Percentiles rank a stretch among this genome's conserved stretches.
phyloP scores from a whole-genome alignment of 495 filamentous ascomycete species.

The Trichoderma asperelloides region DNA sequence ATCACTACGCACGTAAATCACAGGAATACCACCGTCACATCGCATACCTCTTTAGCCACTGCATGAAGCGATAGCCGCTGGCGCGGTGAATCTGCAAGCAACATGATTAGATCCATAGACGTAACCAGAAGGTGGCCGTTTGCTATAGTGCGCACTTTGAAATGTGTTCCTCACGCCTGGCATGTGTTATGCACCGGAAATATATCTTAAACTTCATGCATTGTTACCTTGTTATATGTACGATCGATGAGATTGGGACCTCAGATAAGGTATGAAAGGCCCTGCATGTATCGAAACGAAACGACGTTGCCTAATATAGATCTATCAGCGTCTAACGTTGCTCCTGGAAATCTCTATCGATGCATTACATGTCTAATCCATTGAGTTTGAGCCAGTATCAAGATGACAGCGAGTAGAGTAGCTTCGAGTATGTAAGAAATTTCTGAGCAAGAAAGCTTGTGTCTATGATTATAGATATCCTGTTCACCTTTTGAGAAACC shows the following conservation, averaged over 20 bases:
- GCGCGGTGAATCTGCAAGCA: background rate
- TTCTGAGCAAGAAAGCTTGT: background rate
- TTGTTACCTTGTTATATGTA: background rate
- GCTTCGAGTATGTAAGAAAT: background rate
- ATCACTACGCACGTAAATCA: background rate
- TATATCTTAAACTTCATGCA: background rate
- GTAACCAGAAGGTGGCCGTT: background rate
- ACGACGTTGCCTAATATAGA: background rate
- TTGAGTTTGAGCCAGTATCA: background rate
- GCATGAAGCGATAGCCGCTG: background rate
- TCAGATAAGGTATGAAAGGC: background rate
- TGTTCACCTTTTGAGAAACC: background rate
- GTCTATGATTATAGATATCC: background rate
- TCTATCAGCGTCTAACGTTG: background rate
- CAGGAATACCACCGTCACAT: background rate
- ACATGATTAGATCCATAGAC: background rate
- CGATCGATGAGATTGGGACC: background rate
- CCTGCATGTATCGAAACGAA: background rate
- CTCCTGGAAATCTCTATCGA: background rate
- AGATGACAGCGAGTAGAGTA: background rate
- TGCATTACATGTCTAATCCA: background rate
- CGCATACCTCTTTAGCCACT: background rate
- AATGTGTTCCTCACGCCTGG: background rate
- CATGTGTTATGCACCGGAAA: background rate
- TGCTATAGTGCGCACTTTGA: background rate